Conservation (phyloP, 208 protist species). For the Leishmania gerbilli region DNA sequence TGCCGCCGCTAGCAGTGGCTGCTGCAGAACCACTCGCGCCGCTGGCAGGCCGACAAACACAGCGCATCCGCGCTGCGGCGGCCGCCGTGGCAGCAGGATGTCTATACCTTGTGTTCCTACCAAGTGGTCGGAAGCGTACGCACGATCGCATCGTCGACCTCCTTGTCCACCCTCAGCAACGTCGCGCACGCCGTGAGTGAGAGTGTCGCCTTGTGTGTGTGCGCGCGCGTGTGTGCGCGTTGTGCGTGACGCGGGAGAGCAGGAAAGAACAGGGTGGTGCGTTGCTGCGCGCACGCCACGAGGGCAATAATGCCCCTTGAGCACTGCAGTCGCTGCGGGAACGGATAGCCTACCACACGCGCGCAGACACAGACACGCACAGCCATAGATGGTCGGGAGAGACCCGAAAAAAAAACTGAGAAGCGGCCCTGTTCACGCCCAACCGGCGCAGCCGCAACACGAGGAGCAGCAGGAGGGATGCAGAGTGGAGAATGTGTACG, state of each 20-base stretch:
- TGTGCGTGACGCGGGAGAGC: neutral
- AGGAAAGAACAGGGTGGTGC: neutral
- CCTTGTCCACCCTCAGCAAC: neutral
- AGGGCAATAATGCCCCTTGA: neutral
- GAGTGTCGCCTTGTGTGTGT: constrained; percentile 3
- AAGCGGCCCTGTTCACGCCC: neutral
- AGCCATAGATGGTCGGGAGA: neutral
- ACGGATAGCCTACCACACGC: neutral
- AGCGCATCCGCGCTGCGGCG: neutral
- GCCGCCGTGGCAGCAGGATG: neutral
- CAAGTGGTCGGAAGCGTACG: neutral
- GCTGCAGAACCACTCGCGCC: neutral
- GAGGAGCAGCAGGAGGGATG: neutral
- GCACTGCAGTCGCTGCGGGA: neutral
- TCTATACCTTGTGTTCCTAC: neutral
- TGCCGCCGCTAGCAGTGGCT: neutral
- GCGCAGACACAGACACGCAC: neutral
- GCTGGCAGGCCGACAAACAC: neutral
- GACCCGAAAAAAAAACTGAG: neutral
- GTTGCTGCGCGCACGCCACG: neutral
- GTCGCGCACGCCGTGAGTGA: neutral
- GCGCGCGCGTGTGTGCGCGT: neutral
- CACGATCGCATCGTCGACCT: neutral
- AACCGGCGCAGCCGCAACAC: neutral
- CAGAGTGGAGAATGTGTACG: neutral